These are phyloP conservation scores for Trichomonas gallinae DNA, from an alignment of 208 protist species.

Conservation along the genomic window DNA sequence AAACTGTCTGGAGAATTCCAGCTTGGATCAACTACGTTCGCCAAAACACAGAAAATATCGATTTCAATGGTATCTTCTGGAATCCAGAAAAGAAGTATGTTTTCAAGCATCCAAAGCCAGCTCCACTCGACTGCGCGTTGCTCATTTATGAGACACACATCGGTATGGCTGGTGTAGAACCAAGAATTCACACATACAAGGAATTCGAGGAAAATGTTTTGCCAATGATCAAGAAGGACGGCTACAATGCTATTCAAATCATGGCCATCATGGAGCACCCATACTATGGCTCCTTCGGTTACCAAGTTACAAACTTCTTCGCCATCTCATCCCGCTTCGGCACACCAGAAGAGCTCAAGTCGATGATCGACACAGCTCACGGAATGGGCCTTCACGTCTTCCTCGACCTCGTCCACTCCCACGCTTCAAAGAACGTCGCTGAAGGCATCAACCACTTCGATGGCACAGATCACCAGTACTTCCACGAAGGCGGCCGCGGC, in stretches of 20 bases:
- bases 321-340: conserved; percentile 51
- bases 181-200: conserved; percentile 46
- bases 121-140: conserved; percentile 35
- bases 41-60: conserved; percentile 23
- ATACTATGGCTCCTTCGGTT: conserved; percentile 73
- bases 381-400: conserved; percentile 54
- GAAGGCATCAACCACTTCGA: conserved; percentile 65
- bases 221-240: conserved; percentile 49
- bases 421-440: conserved; percentile 24
- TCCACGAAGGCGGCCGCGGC: conserved; percentile 42
- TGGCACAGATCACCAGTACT: conserved; percentile 55
- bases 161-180: conserved; percentile 51
- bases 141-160: conserved; percentile 60
- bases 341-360: conserved; percentile 57
- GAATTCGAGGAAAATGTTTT: conserved; percentile 57
- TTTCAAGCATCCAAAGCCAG: conserved; percentile 39
- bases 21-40: conserved; percentile 15
- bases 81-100: conserved; percentile 40
- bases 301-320: conserved; percentile 70
- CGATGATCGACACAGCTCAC: conserved; percentile 59
- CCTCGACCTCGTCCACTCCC: conserved; percentile 63
- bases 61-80: conserved; percentile 43
- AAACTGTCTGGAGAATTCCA: neutral
- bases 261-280: conserved; percentile 67
- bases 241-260: conserved; percentile 67